These are phyloP conservation scores for Dimocarpus longan DNA, from an alignment of 345 rosid species.

Conservation along the genomic window DNA sequence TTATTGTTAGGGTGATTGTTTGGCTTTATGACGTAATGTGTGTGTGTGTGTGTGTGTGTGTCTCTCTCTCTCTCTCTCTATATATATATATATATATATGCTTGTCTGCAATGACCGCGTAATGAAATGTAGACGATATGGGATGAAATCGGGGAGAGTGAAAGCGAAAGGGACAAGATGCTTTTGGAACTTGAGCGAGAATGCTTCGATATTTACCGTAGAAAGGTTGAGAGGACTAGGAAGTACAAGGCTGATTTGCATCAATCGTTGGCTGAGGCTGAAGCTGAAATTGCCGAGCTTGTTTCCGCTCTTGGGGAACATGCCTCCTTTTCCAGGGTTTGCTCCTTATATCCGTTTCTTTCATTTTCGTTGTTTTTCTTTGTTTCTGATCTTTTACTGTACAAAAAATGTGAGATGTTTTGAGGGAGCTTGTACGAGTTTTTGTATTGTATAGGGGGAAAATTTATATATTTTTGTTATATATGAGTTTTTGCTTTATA, in stretches of 20 bases:
- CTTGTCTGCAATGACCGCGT: background rate
- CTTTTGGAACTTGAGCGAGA: constrained; percentile 85
- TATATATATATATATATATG: no score
- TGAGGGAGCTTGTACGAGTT: background rate
- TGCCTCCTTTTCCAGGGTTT: constrained; percentile 56
- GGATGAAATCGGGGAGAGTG: constrained; percentile 85
- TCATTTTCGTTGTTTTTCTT: background rate
- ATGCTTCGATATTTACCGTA: constrained; percentile 75
- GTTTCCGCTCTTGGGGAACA: constrained; percentile 65
- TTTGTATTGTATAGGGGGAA: background rate
- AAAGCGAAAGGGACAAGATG: constrained; percentile 73
- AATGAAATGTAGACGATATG: constrained; percentile 55
- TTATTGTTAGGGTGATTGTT: background rate
- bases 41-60: no score
- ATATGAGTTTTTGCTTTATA: background rate
- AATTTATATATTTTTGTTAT: background rate
- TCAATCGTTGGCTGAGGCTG: constrained; percentile 53
- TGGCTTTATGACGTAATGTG: background rate
- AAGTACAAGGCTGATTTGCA: constrained; percentile 72
- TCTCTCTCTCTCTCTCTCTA: no score
- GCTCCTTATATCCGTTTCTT: constrained; percentile 2
- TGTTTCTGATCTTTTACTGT: background rate
- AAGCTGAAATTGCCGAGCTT: constrained; percentile 63
- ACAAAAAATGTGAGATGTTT: background rate
- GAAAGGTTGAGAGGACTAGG: constrained; percentile 66